A percentile compares a stretch with the other conserved stretches of the same genome.
These are phyloP conservation scores for Wickerhamomyces ciferrii DNA, from an alignment of 805 yeast genomes.

Conservation along the genomic window DNA sequence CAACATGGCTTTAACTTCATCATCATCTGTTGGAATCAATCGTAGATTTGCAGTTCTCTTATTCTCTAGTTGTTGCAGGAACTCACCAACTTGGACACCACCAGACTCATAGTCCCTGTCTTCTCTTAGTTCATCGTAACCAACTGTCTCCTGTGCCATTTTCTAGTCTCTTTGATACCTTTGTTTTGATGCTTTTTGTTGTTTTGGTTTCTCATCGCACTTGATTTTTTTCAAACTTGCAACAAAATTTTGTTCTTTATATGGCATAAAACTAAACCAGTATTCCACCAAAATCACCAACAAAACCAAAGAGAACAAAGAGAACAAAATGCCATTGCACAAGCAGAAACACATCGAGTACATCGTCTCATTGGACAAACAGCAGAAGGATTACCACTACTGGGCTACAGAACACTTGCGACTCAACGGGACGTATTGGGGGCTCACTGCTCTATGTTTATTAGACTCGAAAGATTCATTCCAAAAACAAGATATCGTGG, in stretches of 20 bases:
- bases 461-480: constrained; percentile 54
- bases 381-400: constrained; percentile 62
- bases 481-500: constrained; percentile 53
- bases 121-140: constrained; percentile 17
- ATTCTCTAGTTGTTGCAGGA: constrained; percentile 20
- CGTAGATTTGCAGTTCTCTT: constrained; percentile 20
- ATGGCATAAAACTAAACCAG: no score
- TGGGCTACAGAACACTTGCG: constrained; percentile 90
- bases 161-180: not conserved
- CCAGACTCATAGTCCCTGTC: constrained; percentile 18
- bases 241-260: not conserved
- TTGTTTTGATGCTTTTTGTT: not conserved
- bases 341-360: constrained; percentile 55
- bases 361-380: constrained; percentile 47
- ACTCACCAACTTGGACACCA: constrained; percentile 23
- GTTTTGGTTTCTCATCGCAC: not conserved
- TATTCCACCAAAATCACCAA: no score
- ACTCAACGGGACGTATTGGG: constrained; percentile 95
- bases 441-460: constrained; percentile 67
- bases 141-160: constrained; percentile 2
- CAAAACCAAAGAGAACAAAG: not conserved
- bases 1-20: constrained; percentile 48
- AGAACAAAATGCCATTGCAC: constrained; percentile 6
- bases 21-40: constrained; percentile 61
- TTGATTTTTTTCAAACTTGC: not conserved